Conservation (phyloP, 2,329 filamentous ascomycete genomes). For the Cladosporium sp. region DNA sequence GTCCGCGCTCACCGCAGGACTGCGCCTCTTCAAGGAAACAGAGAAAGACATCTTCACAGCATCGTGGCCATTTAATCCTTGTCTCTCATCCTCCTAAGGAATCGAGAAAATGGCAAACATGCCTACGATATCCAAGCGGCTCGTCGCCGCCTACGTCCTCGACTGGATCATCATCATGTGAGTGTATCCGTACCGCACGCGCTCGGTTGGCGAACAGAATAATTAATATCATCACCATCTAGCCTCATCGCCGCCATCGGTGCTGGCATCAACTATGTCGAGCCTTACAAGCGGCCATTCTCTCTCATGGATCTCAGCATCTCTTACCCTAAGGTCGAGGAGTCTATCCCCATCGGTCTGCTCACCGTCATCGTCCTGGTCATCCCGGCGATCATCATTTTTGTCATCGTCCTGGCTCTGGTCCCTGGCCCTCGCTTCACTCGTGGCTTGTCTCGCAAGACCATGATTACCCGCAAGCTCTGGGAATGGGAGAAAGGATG, state of each 20-base stretch:
- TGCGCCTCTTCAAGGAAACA: not conserved
- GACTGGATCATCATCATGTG: conserved; percentile 70
- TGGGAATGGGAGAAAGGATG: conserved; percentile 87
- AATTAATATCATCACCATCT: not conserved
- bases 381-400: conserved; percentile 63
- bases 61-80: not conserved
- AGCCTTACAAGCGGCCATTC: conserved; percentile 67
- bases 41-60: not conserved
- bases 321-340: conserved; percentile 68
- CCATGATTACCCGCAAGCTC: conserved; percentile 75
- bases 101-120: conserved; percentile 2
- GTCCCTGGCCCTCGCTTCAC: conserved; percentile 67
- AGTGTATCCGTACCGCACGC: conserved; percentile 17
- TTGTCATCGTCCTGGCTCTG: conserved; percentile 62
- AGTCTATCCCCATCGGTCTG: conserved; percentile 66
- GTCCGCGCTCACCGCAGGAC: conserved; percentile 4
- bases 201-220: too few species aligned
- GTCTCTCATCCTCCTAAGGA: not conserved
- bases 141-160: conserved; percentile 64
- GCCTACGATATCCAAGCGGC: conserved; percentile 27
- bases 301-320: conserved; percentile 71
- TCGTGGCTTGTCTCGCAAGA: conserved; percentile 28
- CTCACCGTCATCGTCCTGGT: conserved; percentile 61
- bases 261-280: conserved; percentile 53
- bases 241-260: conserved; percentile 22